Evolutionary conservation across 495 filamentous ascomycete genomes (phyloP), one percentile per base, ranked within the genome.

Genomic region (Talaromyces adpressus): DNA sequence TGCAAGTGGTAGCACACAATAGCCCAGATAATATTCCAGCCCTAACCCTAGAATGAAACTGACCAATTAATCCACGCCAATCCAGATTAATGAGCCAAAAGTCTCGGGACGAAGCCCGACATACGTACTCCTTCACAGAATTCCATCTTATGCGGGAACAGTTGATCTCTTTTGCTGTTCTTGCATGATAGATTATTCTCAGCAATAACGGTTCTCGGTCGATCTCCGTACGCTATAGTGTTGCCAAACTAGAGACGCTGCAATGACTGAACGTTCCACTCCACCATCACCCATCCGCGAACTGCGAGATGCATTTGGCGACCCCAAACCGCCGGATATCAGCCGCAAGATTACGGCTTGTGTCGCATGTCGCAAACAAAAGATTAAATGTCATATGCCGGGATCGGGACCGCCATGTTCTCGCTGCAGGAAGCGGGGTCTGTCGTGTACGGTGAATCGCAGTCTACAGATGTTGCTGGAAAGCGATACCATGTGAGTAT

Each of bases 271-370:
- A 20, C 36, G 14, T 16, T 14, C 12, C 36, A 41, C 36, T 41
- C 36, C 36, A 41, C 45, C 45, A 18, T 49, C 45, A 20, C 45
- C 45, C 8, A 20, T 49, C 45, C 45, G 45, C 6, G 45, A 49
- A 4, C 18, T 49, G 45, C 45, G 45, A 20, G 18, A 49, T 49
- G 45, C 45, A 49, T 70, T 68, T 27, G 68, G 68, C 16, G 68
- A 70, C 25, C 53, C 60, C 18, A 70, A 68, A 54, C 62, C 62
- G 14, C 68, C 66, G 8, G 64, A 64, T 25, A 68, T 70, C 53
- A 69, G 53, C 18, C 63, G 68, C 4, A 69, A 70, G 45, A 69
- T 71, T 30, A 71, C 67, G 14, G 69, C 69, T 12, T 71, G 69
- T 41, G 64, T 66, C 18, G 54, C 57, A 11, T 66, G 64, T 45